Conservation (phyloP, 352 stramenopile genomes). For the Pythium rhizo-oryzae region DNA sequence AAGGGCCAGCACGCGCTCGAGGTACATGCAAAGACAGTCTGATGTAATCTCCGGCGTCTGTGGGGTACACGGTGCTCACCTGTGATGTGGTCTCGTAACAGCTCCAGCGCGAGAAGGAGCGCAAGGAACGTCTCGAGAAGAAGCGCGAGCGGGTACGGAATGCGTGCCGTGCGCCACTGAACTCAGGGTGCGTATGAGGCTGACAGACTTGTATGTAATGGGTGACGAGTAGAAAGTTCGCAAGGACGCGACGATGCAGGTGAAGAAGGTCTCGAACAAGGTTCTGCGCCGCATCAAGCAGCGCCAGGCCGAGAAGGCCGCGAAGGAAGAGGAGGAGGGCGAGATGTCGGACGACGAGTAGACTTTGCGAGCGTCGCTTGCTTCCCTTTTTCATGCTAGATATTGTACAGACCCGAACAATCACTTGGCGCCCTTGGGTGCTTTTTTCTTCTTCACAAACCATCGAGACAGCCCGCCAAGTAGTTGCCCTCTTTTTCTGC, state of each 20-base stretch:
- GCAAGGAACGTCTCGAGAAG: constrained; percentile 39
- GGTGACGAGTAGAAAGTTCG: constrained; percentile 25
- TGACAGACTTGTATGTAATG: neutral
- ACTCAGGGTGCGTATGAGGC: too few species aligned
- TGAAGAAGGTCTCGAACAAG: constrained; percentile 50
- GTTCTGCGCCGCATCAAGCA: constrained; percentile 42
- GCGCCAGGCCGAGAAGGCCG: constrained; percentile 31
- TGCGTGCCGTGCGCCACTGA: too few species aligned
- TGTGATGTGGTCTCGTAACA: neutral
- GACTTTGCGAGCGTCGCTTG: neutral
- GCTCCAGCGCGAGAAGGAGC: constrained; percentile 35
- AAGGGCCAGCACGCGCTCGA: constrained; percentile 44
- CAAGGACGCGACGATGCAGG: constrained; percentile 32
- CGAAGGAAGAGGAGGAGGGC: constrained; percentile 17
- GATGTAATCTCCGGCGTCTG: neutral
- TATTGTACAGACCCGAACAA: neutral
- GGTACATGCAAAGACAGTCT: constrained; percentile 13
- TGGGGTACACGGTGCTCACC: neutral
- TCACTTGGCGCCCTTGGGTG: neutral
- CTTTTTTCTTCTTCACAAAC: constrained; percentile 20
- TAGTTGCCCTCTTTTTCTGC: constrained; percentile 57
- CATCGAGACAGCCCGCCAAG: constrained; percentile 69
- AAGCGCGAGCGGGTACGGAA: constrained; percentile 37
- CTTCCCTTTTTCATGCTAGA: neutral
- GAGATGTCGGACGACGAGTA: constrained; percentile 29